phyloP scores from a whole-genome alignment of 2,329 filamentous ascomycete species.

The Claviceps purpurea region DNA sequence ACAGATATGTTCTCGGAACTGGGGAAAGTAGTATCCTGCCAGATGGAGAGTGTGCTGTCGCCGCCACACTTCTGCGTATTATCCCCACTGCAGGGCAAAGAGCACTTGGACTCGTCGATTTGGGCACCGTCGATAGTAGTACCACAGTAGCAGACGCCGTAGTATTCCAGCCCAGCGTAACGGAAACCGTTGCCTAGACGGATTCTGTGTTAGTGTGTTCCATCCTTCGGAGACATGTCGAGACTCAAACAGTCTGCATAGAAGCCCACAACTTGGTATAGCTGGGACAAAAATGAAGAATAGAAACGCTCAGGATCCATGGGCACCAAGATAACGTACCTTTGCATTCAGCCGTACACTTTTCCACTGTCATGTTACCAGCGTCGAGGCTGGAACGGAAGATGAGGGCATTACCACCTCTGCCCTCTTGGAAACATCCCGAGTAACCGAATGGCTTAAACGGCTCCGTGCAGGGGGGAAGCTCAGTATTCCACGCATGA shows the following conservation, averaged over 20 bases:
- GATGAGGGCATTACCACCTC: constrained; percentile 21
- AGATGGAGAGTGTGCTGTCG: constrained; percentile 32
- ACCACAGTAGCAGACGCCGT: constrained; percentile 40
- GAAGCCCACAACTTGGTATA: no score
- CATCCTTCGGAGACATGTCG: not conserved
- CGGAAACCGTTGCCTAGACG: constrained; percentile 31
- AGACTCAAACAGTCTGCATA: no score
- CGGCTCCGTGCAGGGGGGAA: constrained; percentile 29
- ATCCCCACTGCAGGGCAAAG: constrained; percentile 38
- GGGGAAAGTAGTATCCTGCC: constrained; percentile 34
- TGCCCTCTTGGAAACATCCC: constrained; percentile 33
- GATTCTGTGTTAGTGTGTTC: not conserved
- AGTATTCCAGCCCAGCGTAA: constrained; percentile 37
- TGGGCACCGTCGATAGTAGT: constrained; percentile 38
- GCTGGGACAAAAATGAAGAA: not conserved
- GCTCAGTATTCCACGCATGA: constrained; percentile 28
- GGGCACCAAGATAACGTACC: constrained; percentile 15
- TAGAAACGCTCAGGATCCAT: not conserved
- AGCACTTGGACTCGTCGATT: constrained; percentile 40
- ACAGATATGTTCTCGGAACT: constrained; percentile 29
- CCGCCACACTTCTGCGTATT: constrained; percentile 32
- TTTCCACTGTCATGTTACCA: constrained; percentile 32
- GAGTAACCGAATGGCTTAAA: constrained; percentile 34
- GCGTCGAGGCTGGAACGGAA: constrained; percentile 26
- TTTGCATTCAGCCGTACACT: constrained; percentile 36